Base-by-base conservation (phyloP, 2,329 filamentous ascomycete genomes). In the Diaporthe sp. region DNA sequence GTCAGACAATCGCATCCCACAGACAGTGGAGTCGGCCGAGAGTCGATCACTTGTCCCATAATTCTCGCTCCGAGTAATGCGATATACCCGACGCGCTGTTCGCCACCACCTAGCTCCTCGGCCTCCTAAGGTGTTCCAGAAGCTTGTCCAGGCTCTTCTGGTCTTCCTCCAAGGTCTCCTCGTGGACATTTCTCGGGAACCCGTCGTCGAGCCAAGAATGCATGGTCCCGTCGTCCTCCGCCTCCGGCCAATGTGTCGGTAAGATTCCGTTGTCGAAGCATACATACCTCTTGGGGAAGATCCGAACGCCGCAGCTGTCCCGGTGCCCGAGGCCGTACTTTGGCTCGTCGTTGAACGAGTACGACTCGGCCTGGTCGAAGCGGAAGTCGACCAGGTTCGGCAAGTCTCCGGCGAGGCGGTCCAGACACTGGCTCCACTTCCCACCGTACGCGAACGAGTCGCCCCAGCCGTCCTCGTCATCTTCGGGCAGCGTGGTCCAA, bases 381-480 rank as follows among this genome's bases (percentile, higher is more conserved):
- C 59, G 62, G 53, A 75, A 73, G 19, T 53, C 51, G 31, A 61
- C 49, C 39, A 75, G 70, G 31, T 75, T 75, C 25, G 74, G 74
- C 12, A 75, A n/a, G 10, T 34, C 61, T 31, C 42, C 61, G 19
- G 61, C 42, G 31, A 75, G 46, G 42, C 58, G 71, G 25, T 28
- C 42, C 53, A 75, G 67, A 9, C 51, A 51, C 10, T 75, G 69
- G 53, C 70, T 73, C 74, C 74, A 75, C 19, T 37, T 75, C 1
- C 74, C 74, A n/a, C 72, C 31, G 51, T 75, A 75, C 15, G 59
- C 15, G 22, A 44, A 75, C 19, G 19, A 10, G 8, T 58, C 70
- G 5, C 19, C 25, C 7, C 7, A 10, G 22, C 6, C 15, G 7
- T 22, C 15, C 2, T 19, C 7, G 4, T 42, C 2, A 6, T 25